Evolutionary conservation across 768 basidiomycete genomes (phyloP), one percentile per base, ranked within the genome.

Genomic region (Tephrocybe sp.): DNA sequence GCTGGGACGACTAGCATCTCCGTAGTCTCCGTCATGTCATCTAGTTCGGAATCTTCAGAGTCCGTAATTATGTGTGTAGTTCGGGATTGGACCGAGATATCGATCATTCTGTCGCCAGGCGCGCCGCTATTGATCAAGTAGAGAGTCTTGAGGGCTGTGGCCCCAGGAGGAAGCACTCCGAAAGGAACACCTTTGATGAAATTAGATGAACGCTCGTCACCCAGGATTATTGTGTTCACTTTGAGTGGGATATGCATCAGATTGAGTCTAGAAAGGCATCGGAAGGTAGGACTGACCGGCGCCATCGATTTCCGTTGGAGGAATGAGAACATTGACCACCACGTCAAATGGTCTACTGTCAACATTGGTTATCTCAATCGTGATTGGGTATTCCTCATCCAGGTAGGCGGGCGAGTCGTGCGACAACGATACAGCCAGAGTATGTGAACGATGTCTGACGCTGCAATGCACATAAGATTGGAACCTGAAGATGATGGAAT

Each of bases 381-480:
- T 63, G 58, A 98, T 85, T 0, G 88, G 85, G 61, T 88, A 90
- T 39, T 79, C 76, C 65, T 97, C 95, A 55, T 89, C 85, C 30
- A 96, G 66, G 64, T 86, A 90, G 1, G 91, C 92, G 0, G 89
- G 88, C 1, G 77, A 65, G 0, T 78, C 69, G 51, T 93, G 86
- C 1, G 73, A 65, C 39, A 94, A 63, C 0, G 73, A 69, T 17
- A 90, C 69, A 3, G 67, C 58, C 3, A 96, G 59, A 0, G 67
- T 65, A 54, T 90, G 90, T 0, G 84, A 76, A 18, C 80, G 80
- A 55, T 85, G 77, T 43, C 78, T 81, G 36, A 90, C 78, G 18
- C 86, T 90, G 32, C 21, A 11, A 37, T 12, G 28, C 37, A 50
- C 43, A 53, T 56, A 54, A 18, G 53, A 44, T 43, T 18, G 42